Percentiles rank a stretch among this genome's conserved stretches.
Evolutionary conservation across 2,329 filamentous ascomycete species (phyloP).

Genomic region (Xylariaceae sp.): DNA sequence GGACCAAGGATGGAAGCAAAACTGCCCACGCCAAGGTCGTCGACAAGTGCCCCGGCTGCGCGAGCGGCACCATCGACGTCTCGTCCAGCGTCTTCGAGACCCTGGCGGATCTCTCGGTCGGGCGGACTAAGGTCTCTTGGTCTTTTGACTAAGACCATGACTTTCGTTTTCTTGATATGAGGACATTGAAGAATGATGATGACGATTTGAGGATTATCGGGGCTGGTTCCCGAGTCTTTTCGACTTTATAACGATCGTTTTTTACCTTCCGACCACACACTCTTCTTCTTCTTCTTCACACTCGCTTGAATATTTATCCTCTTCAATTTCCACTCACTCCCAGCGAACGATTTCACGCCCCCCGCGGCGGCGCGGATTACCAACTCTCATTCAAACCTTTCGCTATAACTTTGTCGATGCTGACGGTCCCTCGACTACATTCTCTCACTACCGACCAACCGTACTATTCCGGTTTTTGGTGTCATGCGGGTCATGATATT

Average conservation of each 20-base stretch:
- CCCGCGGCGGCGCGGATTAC: no score
- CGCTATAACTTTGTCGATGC: no score
- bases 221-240: neutral
- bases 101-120: constrained; percentile 21
- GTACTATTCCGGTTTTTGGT: neutral
- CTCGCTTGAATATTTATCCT: no score
- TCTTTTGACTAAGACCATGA: constrained; percentile 7
- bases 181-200: no score
- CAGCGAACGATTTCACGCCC: no score
- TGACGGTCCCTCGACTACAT: no score
- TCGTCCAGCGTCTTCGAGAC: constrained; percentile 26
- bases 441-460: no score
- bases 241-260: no score
- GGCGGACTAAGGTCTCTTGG: constrained; percentile 25
- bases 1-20: constrained; percentile 20
- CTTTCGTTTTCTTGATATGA: neutral
- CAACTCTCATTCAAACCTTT: no score
- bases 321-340: no score
- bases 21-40: constrained; percentile 25
- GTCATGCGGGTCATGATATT: constrained; percentile 7
- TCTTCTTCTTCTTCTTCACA: no score
- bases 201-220: neutral
- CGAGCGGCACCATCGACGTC: constrained; percentile 27
- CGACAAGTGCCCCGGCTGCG: constrained; percentile 29
- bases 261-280: no score